phyloP scores from a whole-genome alignment of 2,329 filamentous ascomycete species.

The Trichoderma asperellum region DNA sequence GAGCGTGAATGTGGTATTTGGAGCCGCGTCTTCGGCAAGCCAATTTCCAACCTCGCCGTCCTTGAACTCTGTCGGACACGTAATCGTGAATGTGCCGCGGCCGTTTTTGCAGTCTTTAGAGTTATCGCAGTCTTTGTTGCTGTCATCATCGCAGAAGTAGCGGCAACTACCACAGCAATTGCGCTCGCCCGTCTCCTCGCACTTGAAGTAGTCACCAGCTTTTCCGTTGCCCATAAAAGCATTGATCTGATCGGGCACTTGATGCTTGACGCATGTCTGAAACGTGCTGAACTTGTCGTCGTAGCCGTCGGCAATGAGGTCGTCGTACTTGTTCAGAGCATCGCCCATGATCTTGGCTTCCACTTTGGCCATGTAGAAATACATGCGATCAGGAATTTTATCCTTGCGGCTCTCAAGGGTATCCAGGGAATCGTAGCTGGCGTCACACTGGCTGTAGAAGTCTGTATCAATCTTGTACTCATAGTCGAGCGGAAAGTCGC shows the following conservation, averaged over 20 bases:
- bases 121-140: background rate
- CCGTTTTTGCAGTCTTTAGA: background rate
- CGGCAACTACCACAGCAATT: background rate
- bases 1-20: constrained; percentile 31
- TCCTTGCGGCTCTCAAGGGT: too few relatives aligned
- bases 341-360: too few relatives aligned
- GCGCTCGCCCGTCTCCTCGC: background rate
- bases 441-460: background rate
- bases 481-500: background rate
- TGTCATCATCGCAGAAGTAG: background rate
- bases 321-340: too few relatives aligned
- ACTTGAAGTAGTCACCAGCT: background rate
- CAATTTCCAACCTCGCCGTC: background rate
- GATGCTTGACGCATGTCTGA: background rate
- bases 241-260: background rate
- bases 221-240: background rate
- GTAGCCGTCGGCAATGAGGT: too few relatives aligned
- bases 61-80: background rate
- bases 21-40: background rate
- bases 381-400: too few relatives aligned
- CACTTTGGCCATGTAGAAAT: too few relatives aligned
- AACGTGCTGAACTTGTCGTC: background rate
- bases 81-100: background rate
- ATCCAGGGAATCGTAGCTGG: background rate
- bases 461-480: background rate